These are phyloP conservation scores for Annulohypoxylon truncatum DNA, from an alignment of 2,329 filamentous ascomycete genomes.

Conservation along the genomic window DNA sequence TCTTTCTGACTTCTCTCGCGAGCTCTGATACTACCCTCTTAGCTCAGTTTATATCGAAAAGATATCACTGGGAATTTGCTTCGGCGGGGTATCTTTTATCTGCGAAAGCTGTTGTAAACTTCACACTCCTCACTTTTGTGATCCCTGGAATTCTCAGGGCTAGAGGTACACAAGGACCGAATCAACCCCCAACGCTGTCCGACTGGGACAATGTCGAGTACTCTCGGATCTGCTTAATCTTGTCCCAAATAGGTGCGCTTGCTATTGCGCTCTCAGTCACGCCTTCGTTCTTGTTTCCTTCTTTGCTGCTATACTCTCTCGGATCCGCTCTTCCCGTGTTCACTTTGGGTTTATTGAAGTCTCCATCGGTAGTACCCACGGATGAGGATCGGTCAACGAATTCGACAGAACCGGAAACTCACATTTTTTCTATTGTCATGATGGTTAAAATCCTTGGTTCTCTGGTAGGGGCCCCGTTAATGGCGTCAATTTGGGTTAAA, in stretches of 20 bases:
- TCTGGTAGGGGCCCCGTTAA: constrained; percentile 59
- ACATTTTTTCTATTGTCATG: constrained; percentile 64
- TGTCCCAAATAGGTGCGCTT: constrained; percentile 57
- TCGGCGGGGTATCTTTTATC: constrained; percentile 62
- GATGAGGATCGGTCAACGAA: constrained; percentile 26
- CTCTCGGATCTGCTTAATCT: constrained; percentile 52
- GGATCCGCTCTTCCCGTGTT: constrained; percentile 63
- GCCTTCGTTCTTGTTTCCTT: constrained; percentile 56
- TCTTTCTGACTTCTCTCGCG: constrained; percentile 61
- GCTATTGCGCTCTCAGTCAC: constrained; percentile 55
- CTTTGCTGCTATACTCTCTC: constrained; percentile 60
- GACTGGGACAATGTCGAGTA: constrained; percentile 51
- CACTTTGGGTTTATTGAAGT: constrained; percentile 61
- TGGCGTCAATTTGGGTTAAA: constrained; percentile 60
- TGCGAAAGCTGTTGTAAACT: constrained; percentile 61
- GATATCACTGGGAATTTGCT: constrained; percentile 60
- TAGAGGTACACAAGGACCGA: constrained; percentile 28
- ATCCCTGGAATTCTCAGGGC: constrained; percentile 54
- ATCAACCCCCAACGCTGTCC: constrained; percentile 39
- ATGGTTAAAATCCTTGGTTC: constrained; percentile 61
- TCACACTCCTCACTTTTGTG: constrained; percentile 56
- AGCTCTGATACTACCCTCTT: constrained; percentile 64
- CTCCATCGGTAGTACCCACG: constrained; percentile 52
- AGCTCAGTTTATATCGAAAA: constrained; percentile 62
- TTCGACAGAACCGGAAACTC: constrained; percentile 51